Percentiles rank a stretch among this genome's conserved stretches.
phyloP scores from a whole-genome alignment of 2,329 filamentous ascomycete species.

The Tolypocladium cylindrosporum region DNA sequence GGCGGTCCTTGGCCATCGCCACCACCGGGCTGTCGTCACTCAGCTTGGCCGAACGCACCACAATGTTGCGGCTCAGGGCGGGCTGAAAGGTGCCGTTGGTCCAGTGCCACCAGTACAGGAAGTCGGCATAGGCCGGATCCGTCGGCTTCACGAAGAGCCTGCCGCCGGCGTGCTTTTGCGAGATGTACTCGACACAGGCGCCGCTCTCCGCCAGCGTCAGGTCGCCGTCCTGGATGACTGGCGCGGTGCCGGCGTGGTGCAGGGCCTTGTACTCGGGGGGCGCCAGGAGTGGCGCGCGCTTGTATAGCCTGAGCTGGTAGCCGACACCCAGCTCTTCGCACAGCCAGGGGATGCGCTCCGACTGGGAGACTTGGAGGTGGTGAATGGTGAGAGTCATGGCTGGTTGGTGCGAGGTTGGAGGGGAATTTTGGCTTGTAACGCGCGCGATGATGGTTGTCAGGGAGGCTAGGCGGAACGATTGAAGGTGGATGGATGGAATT shows the following conservation, averaged over 20 bases:
- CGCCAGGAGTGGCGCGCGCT: not conserved
- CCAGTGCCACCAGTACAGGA: not conserved
- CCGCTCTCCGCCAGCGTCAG: not conserved
- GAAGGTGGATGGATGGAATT: not conserved
- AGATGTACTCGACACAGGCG: not conserved
- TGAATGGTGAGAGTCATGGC: constrained; percentile 30
- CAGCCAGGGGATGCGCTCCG: constrained; percentile 54
- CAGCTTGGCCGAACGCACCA: not conserved
- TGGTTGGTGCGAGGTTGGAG: not conserved
- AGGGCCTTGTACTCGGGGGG: not conserved
- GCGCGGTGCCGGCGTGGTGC: not conserved
- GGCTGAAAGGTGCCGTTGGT: not conserved
- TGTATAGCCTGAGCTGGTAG: constrained; percentile 23
- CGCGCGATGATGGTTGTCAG: not conserved
- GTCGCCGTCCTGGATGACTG: not conserved
- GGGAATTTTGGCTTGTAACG: not conserved
- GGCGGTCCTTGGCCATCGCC: not conserved
- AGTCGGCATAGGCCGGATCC: not conserved
- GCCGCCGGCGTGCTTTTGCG: not conserved
- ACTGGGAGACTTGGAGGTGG: constrained; percentile 49
- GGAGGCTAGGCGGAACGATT: too few species aligned
- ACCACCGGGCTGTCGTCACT: not conserved
- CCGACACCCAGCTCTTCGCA: constrained; percentile 51
- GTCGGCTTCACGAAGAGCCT: not conserved
- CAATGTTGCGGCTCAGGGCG: not conserved